Evolutionary conservation across 129 eudicot genomes (phyloP).

Genomic region (Logfia minima): DNA sequence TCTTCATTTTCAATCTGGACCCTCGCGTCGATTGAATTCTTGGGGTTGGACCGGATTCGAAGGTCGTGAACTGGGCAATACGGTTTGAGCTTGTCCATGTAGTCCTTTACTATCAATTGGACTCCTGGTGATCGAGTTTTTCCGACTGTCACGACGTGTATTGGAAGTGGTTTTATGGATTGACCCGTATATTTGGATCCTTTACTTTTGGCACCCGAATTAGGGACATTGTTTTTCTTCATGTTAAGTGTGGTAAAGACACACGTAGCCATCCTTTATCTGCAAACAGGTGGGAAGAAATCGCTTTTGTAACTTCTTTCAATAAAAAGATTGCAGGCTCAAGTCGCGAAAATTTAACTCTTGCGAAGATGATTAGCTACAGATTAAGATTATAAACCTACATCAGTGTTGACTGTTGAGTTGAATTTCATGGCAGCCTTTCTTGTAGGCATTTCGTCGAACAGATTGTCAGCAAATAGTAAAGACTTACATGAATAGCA

Average conservation of each 20-base stretch:
- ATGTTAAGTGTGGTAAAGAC: slow-evolving; percentile 21
- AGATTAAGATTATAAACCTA: background rate
- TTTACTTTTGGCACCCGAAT: slow-evolving; percentile 17
- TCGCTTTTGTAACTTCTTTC: background rate
- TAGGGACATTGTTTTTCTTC: slow-evolving; percentile 24
- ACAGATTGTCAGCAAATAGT: slow-evolving; percentile 23
- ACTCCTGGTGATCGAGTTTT: slow-evolving; percentile 71
- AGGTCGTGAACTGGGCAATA: slow-evolving; percentile 65
- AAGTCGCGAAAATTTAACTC: background rate
- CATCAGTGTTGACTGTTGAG: background rate
- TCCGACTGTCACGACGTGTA: slow-evolving; percentile 71
- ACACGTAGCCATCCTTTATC: slow-evolving; percentile 21
- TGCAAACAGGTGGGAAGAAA: background rate
- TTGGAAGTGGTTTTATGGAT: slow-evolving; percentile 67
- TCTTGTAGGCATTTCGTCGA: slow-evolving; percentile 37
- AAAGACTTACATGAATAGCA: slow-evolving; percentile 12
- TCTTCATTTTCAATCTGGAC: slow-evolving; percentile 86
- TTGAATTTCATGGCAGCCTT: slow-evolving; percentile 3
- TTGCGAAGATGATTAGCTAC: background rate
- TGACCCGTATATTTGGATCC: slow-evolving; percentile 55
- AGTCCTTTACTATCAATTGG: slow-evolving; percentile 70
- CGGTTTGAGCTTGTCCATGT: slow-evolving; percentile 62
- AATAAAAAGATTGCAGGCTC: background rate
- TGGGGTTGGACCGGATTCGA: slow-evolving; percentile 71
- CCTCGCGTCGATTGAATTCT: slow-evolving; percentile 66